Evolutionary conservation across 108 stramenopile species (phyloP).

Genomic region (Chaetoceros muelleri): DNA sequence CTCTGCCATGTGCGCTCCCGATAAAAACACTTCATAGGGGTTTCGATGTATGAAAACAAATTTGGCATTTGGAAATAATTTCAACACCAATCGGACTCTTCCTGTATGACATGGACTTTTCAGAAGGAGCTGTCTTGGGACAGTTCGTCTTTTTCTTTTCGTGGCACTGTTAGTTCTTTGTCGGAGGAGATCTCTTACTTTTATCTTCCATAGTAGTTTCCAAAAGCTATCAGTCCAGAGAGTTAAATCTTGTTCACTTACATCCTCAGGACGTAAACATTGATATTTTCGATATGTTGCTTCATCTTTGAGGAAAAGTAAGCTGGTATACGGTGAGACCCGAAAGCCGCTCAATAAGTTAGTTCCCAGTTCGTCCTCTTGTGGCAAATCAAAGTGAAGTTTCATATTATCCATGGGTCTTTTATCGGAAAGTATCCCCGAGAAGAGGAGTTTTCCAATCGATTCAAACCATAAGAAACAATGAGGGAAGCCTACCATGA

Average conservation of each 20-base stretch:
- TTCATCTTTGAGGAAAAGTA: conserved; percentile 28
- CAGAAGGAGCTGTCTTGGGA: conserved; percentile 13
- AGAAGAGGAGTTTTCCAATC: conserved; percentile 28
- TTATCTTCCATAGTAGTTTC: conserved; percentile 18
- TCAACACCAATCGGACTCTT: conserved; percentile 16
- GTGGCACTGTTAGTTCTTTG: background rate
- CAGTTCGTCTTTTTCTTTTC: conserved; percentile 1
- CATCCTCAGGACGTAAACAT: conserved; percentile 10
- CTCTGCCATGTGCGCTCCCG: conserved; percentile 33
- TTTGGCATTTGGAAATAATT: conserved; percentile 29
- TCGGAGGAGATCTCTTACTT: conserved; percentile 8
- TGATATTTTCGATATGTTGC: conserved; percentile 22
- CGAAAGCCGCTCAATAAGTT: conserved; percentile 16
- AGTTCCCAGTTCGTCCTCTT: conserved; percentile 39
- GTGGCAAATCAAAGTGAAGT: conserved; percentile 34
- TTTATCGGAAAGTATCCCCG: conserved; percentile 17
- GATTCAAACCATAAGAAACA: conserved; percentile 38
- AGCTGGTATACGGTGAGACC: conserved; percentile 22
- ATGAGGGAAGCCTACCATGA: conserved; percentile 36
- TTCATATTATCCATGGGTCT: conserved; percentile 40
- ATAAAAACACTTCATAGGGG: conserved; percentile 29
- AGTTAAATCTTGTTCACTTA: conserved; percentile 8
- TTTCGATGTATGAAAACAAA: conserved; percentile 37
- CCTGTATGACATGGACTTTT: conserved; percentile 39
- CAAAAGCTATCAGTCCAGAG: conserved; percentile 20